Conservation (phyloP, 73 alveolate species). For the Paramecium sexaurelia region DNA sequence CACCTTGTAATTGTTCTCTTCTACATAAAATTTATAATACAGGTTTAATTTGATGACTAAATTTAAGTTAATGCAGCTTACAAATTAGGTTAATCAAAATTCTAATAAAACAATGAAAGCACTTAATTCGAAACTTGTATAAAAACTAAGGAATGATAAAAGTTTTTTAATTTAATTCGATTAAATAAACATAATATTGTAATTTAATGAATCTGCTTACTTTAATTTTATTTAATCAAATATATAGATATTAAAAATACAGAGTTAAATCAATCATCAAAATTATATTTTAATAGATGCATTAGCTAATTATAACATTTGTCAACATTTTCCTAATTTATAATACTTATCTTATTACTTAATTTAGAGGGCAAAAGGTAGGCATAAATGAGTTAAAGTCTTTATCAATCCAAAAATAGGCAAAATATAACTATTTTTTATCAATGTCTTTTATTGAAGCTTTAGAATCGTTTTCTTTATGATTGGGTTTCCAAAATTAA, state of each 20-base stretch:
- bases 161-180: neutral
- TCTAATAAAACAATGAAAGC: neutral
- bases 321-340: neutral
- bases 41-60: neutral
- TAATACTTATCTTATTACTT: neutral
- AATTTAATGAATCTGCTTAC: no score
- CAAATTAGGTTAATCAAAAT: neutral
- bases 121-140: neutral
- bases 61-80: neutral
- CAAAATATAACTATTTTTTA: neutral
- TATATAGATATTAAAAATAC: no score
- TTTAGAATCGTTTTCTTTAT: neutral
- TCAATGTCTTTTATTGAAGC: neutral
- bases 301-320: neutral
- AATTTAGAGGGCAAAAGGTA: neutral
- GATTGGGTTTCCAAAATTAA: neutral
- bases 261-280: neutral
- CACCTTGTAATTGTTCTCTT: slow-evolving; percentile 19
- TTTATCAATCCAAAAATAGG: neutral
- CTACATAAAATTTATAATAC: neutral
- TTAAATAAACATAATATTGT: no score
- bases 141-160: neutral
- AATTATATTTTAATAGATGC: neutral
- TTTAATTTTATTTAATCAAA: no score
- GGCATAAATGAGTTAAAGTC: neutral